Percentiles rank a stretch among this genome's conserved stretches.
phyloP scores from a whole-genome alignment of 768 basidiomycete genomes.

The Termitomyces eurrhizus region DNA sequence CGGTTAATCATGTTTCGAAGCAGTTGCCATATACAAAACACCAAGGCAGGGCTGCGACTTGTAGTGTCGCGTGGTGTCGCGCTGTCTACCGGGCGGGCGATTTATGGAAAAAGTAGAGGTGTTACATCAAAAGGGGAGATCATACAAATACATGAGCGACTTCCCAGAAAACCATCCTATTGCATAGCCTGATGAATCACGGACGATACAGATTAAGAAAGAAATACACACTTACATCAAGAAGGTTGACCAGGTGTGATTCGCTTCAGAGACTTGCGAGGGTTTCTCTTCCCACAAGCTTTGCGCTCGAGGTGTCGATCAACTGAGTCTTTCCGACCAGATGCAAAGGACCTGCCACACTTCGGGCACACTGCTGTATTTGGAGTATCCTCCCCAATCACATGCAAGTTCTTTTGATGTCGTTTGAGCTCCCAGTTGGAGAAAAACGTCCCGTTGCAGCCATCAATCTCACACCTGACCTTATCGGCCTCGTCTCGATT shows the following conservation, averaged over 20 bases:
- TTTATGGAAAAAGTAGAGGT: not conserved
- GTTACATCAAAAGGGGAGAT: not conserved
- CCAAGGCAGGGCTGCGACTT: too few relatives aligned
- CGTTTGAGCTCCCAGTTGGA: conserved; percentile 10
- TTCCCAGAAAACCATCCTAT: not conserved
- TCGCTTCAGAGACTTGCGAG: conserved; percentile 5
- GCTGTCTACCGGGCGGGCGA: too few relatives aligned
- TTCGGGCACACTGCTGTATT: not conserved
- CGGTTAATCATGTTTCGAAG: too few relatives aligned
- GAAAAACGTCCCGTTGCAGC: conserved; percentile 6
- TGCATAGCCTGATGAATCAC: not conserved
- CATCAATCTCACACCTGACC: conserved; percentile 1
- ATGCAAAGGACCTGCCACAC: conserved; percentile 4
- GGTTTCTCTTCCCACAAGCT: conserved; percentile 8
- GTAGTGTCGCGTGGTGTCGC: not conserved
- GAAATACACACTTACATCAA: not conserved
- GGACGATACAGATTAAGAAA: not conserved
- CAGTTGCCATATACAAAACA: too few relatives aligned
- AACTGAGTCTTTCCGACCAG: conserved; percentile 5
- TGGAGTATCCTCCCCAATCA: not conserved
- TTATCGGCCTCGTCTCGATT: conserved; percentile 2
- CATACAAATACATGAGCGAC: not conserved
- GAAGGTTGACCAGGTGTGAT: not conserved
- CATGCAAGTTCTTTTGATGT: conserved; percentile 4
- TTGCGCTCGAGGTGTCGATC: conserved; percentile 2